Percentiles rank a stretch among this genome's conserved stretches.
phyloP scores from a whole-genome alignment of 768 basidiomycete species.

The Tricholoma hemisulphureum region DNA sequence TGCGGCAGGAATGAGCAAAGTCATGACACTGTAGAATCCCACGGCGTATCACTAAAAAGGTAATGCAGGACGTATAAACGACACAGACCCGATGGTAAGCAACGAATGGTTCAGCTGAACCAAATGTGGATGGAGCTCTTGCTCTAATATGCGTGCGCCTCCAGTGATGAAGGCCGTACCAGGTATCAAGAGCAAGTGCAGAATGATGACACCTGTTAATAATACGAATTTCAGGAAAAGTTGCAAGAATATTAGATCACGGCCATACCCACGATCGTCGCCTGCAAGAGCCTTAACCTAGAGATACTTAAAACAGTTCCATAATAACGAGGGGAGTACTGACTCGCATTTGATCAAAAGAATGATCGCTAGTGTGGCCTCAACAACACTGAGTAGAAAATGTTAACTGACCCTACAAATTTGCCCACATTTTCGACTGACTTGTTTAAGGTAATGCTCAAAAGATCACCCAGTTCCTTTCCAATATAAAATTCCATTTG shows the following conservation, averaged over 20 bases:
- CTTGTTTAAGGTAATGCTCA: constrained; percentile 34
- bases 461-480: constrained; percentile 64
- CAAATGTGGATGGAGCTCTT: constrained; percentile 64
- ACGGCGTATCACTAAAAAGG: neutral
- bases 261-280: constrained; percentile 60
- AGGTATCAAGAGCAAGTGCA: constrained; percentile 70
- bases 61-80: neutral
- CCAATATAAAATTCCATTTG: constrained; percentile 58
- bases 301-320: neutral
- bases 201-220: constrained; percentile 59
- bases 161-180: constrained; percentile 71
- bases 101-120: constrained; percentile 69
- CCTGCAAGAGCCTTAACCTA: constrained; percentile 63
- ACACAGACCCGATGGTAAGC: constrained; percentile 61
- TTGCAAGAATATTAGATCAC: neutral
- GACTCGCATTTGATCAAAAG: constrained; percentile 70
- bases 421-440: neutral
- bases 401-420: constrained; percentile 1
- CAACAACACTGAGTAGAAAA: constrained; percentile 49
- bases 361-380: constrained; percentile 69
- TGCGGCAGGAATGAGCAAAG: constrained; percentile 62
- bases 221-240: neutral
- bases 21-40: constrained; percentile 47
- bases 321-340: constrained; percentile 24
- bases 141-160: constrained; percentile 64